Conservation (phyloP, 2,329 filamentous ascomycete genomes). For the Plenodomus lindquistii region DNA sequence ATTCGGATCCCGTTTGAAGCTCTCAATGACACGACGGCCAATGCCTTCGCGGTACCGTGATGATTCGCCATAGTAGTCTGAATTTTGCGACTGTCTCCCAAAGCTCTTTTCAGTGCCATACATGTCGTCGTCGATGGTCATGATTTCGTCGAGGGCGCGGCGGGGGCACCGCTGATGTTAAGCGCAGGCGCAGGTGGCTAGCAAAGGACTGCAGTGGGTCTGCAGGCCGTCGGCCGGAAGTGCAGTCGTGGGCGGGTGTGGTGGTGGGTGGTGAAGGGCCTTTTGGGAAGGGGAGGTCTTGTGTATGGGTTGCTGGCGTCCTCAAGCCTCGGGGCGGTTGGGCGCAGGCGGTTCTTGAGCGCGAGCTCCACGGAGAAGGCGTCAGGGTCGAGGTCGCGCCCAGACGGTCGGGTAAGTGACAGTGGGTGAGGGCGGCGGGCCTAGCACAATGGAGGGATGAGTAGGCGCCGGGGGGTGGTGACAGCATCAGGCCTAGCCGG, state of each 20-base stretch:
- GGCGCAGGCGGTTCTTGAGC: conserved; percentile 15
- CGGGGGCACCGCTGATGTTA: conserved; percentile 2
- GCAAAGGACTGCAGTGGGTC: conserved; percentile 20
- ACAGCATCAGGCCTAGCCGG: conserved; percentile 9
- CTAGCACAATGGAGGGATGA: neutral
- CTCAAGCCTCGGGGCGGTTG: conserved; percentile 8
- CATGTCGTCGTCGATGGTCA: conserved; percentile 41
- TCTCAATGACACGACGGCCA: conserved; percentile 49
- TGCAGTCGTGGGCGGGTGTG: conserved; percentile 8
- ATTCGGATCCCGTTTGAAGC: conserved; percentile 46
- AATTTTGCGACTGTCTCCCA: conserved; percentile 39
- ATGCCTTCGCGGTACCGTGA: conserved; percentile 37
- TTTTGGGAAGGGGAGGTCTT: conserved; percentile 2
- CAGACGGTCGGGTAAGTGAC: conserved; percentile 11
- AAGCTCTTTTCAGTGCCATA: conserved; percentile 46
- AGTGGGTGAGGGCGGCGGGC: conserved; percentile 1
- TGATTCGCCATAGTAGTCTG: conserved; percentile 46
- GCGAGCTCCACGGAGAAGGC: conserved; percentile 11
- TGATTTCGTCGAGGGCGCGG: conserved; percentile 14
- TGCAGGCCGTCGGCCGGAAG: conserved; percentile 24
- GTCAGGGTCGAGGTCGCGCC: conserved; percentile 9
- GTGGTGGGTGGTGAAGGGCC: neutral
- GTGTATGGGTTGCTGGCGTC: conserved; percentile 3
- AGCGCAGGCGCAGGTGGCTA: conserved; percentile 4
- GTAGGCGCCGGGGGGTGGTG: conserved; percentile 4